Base-by-base conservation (phyloP, 1,284 basidiomycete genomes). In the Ceratobasidium sp. region DNA sequence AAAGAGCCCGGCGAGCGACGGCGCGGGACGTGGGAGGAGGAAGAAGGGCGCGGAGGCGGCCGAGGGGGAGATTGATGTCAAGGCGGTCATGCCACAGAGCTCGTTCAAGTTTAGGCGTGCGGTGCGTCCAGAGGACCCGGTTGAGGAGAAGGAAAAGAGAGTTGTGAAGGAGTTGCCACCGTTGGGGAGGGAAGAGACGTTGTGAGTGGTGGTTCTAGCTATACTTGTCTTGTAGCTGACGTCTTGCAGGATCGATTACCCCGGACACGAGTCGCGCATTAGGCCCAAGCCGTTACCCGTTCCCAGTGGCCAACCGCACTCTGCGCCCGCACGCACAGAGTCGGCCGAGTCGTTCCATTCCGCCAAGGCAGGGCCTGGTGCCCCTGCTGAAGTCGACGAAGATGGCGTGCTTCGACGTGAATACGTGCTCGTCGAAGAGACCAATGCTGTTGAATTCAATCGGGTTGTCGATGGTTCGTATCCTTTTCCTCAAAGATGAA, bases 351-450 rank as follows among this genome's bases (percentile, higher is more conserved):
- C 76, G 43, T 52, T 77, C 67, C 57, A 61, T 62, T 64, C 68
- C 17, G 34, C 57, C 17, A 29, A 32, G 59, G 57, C 76, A 37
- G 54, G 59, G 1, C 43, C 40, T 52, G 59, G 52, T 19, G 59
- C 54, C 25, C 34, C 69, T 32, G 61, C 56, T 56, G 77, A 61
- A 32, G 56, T 46, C 25, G 77, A 76, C 22, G 70, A 75, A 9
- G 73, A 69, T 54, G 59, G 68, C n/a, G 61, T 64, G 51, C 51
- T 75, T 22, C 77, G 71, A 34, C 86, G 90, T 59, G 93, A 94
- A 80, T 95, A 95, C 79, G 93, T 94, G 0, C 86, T 95, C 0
- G 91, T 95, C 3, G 92, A 89, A 2, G 91, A 95, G 82, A 89
- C 89, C 29, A 87, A 89, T 65, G 91, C 91, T 3, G 89, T 94